Conservation (phyloP, 2,329 filamentous ascomycete genomes). For the Arthrobotrys musiformis region DNA sequence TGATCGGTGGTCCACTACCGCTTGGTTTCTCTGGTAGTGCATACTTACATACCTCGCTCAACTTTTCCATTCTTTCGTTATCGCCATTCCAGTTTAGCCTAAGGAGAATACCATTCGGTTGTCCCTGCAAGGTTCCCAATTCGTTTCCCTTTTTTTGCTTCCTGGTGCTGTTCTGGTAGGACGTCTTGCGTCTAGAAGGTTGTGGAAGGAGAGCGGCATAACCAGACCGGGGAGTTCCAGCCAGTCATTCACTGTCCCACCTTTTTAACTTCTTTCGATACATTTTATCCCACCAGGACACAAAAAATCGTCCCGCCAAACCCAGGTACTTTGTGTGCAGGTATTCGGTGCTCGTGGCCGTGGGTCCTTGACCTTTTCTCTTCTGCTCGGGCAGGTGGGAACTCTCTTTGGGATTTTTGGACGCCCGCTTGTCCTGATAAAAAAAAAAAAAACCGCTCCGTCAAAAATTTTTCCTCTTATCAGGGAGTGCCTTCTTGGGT, state of each 20-base stretch:
- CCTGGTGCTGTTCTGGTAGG: not conserved
- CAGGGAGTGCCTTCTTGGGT: slow-evolving; percentile 19
- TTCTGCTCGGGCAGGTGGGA: slow-evolving; percentile 26
- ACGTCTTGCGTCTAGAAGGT: slow-evolving; percentile 17
- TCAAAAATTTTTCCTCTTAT: slow-evolving; percentile 37
- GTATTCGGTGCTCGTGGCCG: slow-evolving; percentile 20
- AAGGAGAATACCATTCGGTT: slow-evolving; percentile 5
- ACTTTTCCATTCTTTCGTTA: slow-evolving; percentile 17
- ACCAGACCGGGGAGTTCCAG: slow-evolving; percentile 10
- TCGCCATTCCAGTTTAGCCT: slow-evolving; percentile 21
- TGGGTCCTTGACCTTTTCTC: slow-evolving; percentile 11
- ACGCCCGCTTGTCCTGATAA: slow-evolving; percentile 44
- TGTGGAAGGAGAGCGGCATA: slow-evolving; percentile 6
- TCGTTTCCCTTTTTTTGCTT: not conserved
- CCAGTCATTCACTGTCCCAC: slow-evolving; percentile 22
- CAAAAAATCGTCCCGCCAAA: slow-evolving; percentile 43
- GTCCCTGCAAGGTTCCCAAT: slow-evolving; percentile 13
- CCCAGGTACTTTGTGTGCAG: slow-evolving; percentile 29
- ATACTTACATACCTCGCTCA: slow-evolving; percentile 17
- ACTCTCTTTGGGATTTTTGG: slow-evolving; percentile 24
- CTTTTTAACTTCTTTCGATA: slow-evolving; percentile 25
- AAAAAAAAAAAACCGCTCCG: not conserved
- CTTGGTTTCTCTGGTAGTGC: not conserved
- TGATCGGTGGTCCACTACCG: not conserved
- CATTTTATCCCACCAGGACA: slow-evolving; percentile 6